Conservation (phyloP, 2,329 filamentous ascomycete genomes). For the Chaetoscypha palmicola region DNA sequence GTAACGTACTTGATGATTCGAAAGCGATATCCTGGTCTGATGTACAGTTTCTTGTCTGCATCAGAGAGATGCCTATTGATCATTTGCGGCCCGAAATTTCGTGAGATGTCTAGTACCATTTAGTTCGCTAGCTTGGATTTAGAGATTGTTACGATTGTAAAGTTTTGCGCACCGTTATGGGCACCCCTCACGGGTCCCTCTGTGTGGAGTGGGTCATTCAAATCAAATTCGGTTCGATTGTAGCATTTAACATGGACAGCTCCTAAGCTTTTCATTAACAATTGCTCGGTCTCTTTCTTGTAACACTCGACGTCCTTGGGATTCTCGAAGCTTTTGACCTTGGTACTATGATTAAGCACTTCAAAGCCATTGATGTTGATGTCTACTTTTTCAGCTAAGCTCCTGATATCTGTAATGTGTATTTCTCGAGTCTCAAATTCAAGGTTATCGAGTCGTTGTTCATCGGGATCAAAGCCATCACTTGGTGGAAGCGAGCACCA, state of each 20-base stretch:
- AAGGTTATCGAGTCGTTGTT: slow-evolving; percentile 13
- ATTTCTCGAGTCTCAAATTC: slow-evolving; percentile 16
- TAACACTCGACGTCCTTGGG: not conserved
- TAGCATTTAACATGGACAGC: slow-evolving; percentile 3
- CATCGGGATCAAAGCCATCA: slow-evolving; percentile 12
- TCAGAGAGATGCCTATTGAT: slow-evolving; percentile 13
- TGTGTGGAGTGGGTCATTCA: slow-evolving; percentile 1
- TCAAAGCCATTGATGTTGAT: slow-evolving; percentile 14
- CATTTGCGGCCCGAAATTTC: slow-evolving; percentile 13
- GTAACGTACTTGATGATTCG: slow-evolving; percentile 17
- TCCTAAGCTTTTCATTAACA: not conserved
- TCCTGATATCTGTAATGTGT: slow-evolving; percentile 12
- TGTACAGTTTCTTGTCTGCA: slow-evolving; percentile 5
- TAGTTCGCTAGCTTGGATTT: not conserved
- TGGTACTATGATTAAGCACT: slow-evolving; percentile 3
- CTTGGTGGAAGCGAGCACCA: slow-evolving; percentile 1
- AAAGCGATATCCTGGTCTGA: slow-evolving; percentile 17
- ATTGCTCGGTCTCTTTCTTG: slow-evolving; percentile 2
- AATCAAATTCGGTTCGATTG: not conserved
- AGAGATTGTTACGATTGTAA: not conserved
- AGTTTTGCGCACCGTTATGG: slow-evolving; percentile 17
- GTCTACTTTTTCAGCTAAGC: not conserved
- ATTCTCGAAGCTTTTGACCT: not conserved
- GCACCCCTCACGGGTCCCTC: slow-evolving; percentile 19
- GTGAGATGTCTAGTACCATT: slow-evolving; percentile 15